These are phyloP conservation scores for Erysiphe pisi DNA, from an alignment of 2,329 filamentous ascomycete species.

Conservation along the genomic window DNA sequence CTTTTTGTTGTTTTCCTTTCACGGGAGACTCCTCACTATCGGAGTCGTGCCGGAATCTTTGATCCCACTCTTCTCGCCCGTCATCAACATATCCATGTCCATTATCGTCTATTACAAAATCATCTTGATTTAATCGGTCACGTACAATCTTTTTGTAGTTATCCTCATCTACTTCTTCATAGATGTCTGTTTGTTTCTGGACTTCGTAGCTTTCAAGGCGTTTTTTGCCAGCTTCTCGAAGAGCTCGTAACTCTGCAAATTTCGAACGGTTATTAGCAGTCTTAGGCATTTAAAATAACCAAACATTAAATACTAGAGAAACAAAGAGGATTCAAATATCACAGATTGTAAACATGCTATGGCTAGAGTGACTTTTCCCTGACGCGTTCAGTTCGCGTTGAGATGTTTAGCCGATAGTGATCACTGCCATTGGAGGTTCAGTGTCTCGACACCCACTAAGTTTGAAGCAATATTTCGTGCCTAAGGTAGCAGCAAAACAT, in stretches of 20 bases:
- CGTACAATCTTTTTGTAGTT: conserved; percentile 95
- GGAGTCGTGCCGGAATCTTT: conserved; percentile 53
- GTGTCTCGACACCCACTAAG: too few species aligned
- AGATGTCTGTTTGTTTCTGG: conserved; percentile 70
- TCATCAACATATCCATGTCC: conserved; percentile 95
- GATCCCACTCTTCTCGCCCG: conserved; percentile 82
- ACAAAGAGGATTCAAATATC: too few species aligned
- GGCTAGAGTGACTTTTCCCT: too few species aligned
- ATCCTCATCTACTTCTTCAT: conserved; percentile 94
- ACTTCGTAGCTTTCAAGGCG: conserved; percentile 78
- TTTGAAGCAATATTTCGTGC: too few species aligned
- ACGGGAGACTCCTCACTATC: conserved; percentile 61
- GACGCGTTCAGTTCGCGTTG: too few species aligned
- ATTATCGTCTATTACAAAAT: conserved; percentile 98
- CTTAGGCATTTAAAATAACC: conserved; percentile 35
- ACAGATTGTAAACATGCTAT: too few species aligned
- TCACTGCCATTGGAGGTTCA: too few species aligned
- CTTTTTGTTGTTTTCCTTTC: conserved; percentile 44
- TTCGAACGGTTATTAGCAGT: conserved; percentile 38
- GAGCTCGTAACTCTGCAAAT: conserved; percentile 69
- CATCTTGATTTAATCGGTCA: conserved; percentile 77
- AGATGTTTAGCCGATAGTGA: too few species aligned
- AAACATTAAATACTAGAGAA: too few species aligned
- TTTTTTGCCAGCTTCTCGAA: conserved; percentile 84
- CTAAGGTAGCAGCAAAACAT: too few species aligned